Evolutionary conservation across 1,139 yeast species (phyloP).

Genomic region (Debaryomycetaceae sp.): DNA sequence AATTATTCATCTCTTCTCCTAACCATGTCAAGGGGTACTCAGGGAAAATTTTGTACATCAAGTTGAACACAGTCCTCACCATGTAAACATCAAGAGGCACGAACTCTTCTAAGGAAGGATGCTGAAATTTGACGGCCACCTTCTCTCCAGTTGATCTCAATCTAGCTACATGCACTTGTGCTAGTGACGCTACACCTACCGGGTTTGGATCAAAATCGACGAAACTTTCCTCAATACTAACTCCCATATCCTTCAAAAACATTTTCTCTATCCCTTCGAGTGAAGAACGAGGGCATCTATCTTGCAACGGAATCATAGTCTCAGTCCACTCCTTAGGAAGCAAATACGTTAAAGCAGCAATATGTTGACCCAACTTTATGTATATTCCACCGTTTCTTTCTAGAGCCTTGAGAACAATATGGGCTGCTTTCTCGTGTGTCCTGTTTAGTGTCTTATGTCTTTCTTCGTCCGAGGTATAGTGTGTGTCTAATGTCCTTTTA

Average conservation of each 20-base stretch:
- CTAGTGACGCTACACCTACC: constrained; percentile 92
- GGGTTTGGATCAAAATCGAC: constrained; percentile 67
- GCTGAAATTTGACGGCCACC: constrained; percentile 95
- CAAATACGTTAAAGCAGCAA: constrained; percentile 86
- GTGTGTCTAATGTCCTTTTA: constrained; percentile 48
- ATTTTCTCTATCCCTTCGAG: constrained; percentile 62
- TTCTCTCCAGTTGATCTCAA: constrained; percentile 57
- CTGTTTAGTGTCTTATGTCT: constrained; percentile 51
- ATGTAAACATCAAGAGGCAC: constrained; percentile 85
- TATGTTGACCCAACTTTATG: constrained; percentile 92
- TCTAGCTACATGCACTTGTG: constrained; percentile 87
- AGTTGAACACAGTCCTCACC: constrained; percentile 70
- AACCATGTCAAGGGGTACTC: constrained; percentile 93
- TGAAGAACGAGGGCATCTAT: constrained; percentile 81
- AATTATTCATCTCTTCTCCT: constrained; percentile 82
- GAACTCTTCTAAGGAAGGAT: constrained; percentile 81
- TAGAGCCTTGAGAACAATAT: constrained; percentile 72
- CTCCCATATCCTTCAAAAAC: constrained; percentile 66
- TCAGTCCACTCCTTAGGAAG: constrained; percentile 93
- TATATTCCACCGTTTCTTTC: constrained; percentile 89
- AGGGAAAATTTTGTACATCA: constrained; percentile 80
- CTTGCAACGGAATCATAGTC: constrained; percentile 91
- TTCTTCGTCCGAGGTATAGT: constrained; percentile 47
- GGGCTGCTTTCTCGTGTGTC: constrained; percentile 71
- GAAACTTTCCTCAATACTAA: constrained; percentile 62